These are phyloP conservation scores for Ophiostoma sp. DNA, from an alignment of 2,329 filamentous ascomycete genomes.

Conservation along the genomic window DNA sequence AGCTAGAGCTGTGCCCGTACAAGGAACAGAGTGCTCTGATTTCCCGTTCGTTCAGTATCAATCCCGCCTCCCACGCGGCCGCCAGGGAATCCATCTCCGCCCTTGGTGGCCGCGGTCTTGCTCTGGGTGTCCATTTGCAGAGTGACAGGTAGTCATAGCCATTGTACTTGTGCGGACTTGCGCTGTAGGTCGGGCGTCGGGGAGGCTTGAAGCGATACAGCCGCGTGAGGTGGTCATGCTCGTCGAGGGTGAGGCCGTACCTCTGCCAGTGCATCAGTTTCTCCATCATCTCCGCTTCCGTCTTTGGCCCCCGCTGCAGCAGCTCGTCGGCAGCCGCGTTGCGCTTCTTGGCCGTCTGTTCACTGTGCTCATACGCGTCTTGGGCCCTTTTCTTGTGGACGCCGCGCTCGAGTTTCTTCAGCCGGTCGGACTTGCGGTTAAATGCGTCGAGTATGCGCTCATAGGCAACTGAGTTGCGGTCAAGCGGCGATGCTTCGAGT, in stretches of 20 bases:
- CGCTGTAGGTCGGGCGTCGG: not conserved
- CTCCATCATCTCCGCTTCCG: not conserved
- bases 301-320: not conserved
- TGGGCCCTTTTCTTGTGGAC: not conserved
- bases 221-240: not conserved
- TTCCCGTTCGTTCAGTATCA: not conserved
- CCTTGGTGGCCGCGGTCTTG: not conserved
- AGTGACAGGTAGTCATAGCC: conserved; percentile 1
- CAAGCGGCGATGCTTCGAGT: not conserved
- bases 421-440: not conserved
- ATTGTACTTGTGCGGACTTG: not conserved
- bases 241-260: not conserved
- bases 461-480: not conserved
- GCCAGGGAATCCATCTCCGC: not conserved
- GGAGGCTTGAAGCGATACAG: not conserved
- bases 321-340: not conserved
- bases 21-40: not conserved
- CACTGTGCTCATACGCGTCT: not conserved
- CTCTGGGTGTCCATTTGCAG: not conserved
- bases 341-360: not conserved
- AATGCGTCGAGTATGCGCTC: not conserved
- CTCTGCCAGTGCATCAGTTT: not conserved
- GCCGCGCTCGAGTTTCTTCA: not conserved
- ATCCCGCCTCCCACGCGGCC: not conserved
- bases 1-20: not conserved